Evolutionary conservation across 139 green algal genomes (phyloP).

Genomic region (Micractinium conductrix): DNA sequence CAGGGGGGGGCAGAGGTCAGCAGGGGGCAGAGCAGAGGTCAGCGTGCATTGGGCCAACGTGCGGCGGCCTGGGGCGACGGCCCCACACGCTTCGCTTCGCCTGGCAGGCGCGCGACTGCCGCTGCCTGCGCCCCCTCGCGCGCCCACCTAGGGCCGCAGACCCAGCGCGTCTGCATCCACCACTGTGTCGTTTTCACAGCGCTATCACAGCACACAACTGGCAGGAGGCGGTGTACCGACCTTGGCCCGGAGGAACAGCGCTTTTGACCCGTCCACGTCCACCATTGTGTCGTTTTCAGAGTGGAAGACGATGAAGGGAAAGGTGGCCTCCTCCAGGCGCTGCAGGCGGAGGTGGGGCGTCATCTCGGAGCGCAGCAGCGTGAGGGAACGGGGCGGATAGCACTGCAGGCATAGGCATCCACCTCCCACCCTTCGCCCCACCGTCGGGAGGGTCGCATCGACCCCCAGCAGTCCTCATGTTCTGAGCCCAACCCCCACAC

Average conservation of each 20-base stretch:
- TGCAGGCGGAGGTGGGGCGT: background rate
- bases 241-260: constrained; percentile 43
- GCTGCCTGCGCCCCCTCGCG: too few relatives aligned
- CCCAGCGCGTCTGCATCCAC: too few relatives aligned
- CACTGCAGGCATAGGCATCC: background rate
- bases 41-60: too few relatives aligned
- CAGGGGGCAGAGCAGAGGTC: background rate
- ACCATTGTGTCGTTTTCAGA: constrained; percentile 70
- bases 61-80: too few relatives aligned
- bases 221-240: too few relatives aligned
- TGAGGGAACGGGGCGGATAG: background rate
- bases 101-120: too few relatives aligned
- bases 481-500: background rate
- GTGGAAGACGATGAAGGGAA: constrained; percentile 70
- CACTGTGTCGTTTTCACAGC: too few relatives aligned
- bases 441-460: too few relatives aligned
- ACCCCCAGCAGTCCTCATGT: too few relatives aligned
- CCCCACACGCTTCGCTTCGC: too few relatives aligned
- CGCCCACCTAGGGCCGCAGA: too few relatives aligned
- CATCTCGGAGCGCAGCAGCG: background rate
- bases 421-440: background rate
- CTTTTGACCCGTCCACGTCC: constrained; percentile 66
- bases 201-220: too few relatives aligned
- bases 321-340: constrained; percentile 48
- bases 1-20: background rate